Evolutionary conservation across 805 yeast species (phyloP).

Genomic region (Candida anglica): DNA sequence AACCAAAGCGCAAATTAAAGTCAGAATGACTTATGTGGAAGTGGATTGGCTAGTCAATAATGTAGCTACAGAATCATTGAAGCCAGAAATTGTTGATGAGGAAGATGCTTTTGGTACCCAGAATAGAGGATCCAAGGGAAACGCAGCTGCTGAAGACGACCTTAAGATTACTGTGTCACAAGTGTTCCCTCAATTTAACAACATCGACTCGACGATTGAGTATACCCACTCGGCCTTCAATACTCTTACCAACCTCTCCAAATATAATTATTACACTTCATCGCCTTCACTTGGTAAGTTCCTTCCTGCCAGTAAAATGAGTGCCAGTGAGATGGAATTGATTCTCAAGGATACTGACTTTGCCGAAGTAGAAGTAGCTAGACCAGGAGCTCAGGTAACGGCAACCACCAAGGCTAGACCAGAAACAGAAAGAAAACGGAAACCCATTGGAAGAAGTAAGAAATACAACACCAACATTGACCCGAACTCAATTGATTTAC

Average conservation of each 20-base stretch:
- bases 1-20: constrained; percentile 10
- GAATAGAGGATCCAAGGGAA: constrained; percentile 2
- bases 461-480: constrained; percentile 30
- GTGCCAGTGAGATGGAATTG: constrained; percentile 31
- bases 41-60: constrained; percentile 15
- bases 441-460: constrained; percentile 26
- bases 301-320: constrained; percentile 24
- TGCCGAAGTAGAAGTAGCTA: constrained; percentile 11
- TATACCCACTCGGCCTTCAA: constrained; percentile 33
- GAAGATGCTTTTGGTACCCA: too few species aligned
- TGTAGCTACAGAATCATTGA: constrained; percentile 17
- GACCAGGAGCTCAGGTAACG: constrained; percentile 5
- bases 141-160: constrained; percentile 8
- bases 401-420: not conserved
- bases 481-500: constrained; percentile 36
- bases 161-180: constrained; percentile 33
- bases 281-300: constrained; percentile 16
- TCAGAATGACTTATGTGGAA: constrained; percentile 23
- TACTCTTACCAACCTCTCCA: constrained; percentile 27
- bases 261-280: constrained; percentile 34
- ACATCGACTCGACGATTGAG: constrained; percentile 22
- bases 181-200: constrained; percentile 39
- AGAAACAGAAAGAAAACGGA: constrained; percentile 9
- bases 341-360: constrained; percentile 27
- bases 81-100: constrained; percentile 3